phyloP scores from a whole-genome alignment of 441 rosid species.

The Omphalea diandra region DNA sequence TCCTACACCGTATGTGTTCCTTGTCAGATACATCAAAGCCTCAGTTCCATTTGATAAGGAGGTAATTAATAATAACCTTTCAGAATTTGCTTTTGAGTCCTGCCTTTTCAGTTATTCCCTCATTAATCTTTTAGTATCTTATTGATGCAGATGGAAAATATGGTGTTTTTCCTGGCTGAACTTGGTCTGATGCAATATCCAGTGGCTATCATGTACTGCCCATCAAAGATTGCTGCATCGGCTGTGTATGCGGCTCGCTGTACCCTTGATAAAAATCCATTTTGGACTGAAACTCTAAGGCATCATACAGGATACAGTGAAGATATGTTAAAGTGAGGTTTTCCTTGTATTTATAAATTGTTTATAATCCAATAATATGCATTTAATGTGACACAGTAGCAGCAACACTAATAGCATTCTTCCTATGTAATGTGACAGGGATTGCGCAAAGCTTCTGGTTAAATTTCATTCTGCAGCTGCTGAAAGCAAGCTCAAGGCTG shows the following conservation, averaged over 20 bases:
- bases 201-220: constrained; percentile 36
- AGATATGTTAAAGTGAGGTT: constrained; percentile 45
- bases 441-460: constrained; percentile 61
- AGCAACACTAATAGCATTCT: not conserved
- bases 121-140: not conserved
- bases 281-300: constrained; percentile 70
- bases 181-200: constrained; percentile 74
- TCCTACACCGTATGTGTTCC: constrained; percentile 82
- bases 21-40: constrained; percentile 75
- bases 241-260: constrained; percentile 87
- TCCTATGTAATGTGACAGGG: constrained; percentile 36
- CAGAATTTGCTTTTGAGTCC: not conserved
- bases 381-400: too few relatives aligned
- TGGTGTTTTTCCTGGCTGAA: constrained; percentile 75
- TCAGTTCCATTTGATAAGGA: constrained; percentile 47
- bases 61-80: constrained; percentile 18
- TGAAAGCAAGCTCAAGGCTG: constrained; percentile 58
- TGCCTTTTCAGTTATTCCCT: not conserved
- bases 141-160: constrained; percentile 50
- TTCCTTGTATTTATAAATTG: not conserved
- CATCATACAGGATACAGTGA: constrained; percentile 71
- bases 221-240: constrained; percentile 83
- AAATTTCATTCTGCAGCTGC: constrained; percentile 45
- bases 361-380: too few relatives aligned
- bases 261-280: constrained; percentile 46